Conservation (phyloP, 768 basidiomycete species). For the Lentinus tigrinus region DNA sequence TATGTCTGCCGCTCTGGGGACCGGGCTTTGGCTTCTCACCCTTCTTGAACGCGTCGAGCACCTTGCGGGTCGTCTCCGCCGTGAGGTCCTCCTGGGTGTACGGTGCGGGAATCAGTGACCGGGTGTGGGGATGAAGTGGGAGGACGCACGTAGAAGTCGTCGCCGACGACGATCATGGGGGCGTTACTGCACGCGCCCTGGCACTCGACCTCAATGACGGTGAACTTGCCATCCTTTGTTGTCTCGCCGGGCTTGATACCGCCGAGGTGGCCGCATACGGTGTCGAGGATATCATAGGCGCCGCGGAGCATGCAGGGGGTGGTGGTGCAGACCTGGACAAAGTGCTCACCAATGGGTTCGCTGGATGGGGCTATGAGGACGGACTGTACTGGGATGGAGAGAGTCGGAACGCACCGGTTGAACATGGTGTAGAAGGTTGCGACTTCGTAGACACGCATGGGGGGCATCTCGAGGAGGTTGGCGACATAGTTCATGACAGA, state of each 20-base stretch:
- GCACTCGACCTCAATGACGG: conserved; percentile 97
- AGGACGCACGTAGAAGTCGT: conserved; percentile 88
- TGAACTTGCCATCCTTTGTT: conserved; percentile 96
- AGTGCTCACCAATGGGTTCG: conserved; percentile 91
- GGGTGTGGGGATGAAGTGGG: conserved; percentile 3
- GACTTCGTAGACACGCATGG: conserved; percentile 99
- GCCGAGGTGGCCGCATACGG: conserved; percentile 80
- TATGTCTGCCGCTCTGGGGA: conserved; percentile 83
- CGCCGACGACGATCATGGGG: conserved; percentile 93
- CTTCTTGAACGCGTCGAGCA: conserved; percentile 75
- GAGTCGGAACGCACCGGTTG: conserved; percentile 67
- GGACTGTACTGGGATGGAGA: neutral
- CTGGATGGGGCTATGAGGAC: conserved; percentile 35
- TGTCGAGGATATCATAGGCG: conserved; percentile 85
- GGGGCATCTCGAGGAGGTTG: conserved; percentile 87
- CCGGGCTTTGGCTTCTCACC: conserved; percentile 92
- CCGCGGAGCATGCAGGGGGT: conserved; percentile 97
- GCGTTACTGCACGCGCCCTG: conserved; percentile 98
- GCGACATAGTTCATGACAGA: conserved; percentile 99
- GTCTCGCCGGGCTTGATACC: conserved; percentile 86
- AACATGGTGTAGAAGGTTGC: conserved; percentile 99
- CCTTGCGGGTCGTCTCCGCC: conserved; percentile 68
- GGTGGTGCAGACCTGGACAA: conserved; percentile 98
- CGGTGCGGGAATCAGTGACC: neutral
- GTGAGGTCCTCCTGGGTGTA: conserved; percentile 81